These are phyloP conservation scores for Crotalaria pallida DNA, from an alignment of 306 rosid genomes.

Conservation along the genomic window DNA sequence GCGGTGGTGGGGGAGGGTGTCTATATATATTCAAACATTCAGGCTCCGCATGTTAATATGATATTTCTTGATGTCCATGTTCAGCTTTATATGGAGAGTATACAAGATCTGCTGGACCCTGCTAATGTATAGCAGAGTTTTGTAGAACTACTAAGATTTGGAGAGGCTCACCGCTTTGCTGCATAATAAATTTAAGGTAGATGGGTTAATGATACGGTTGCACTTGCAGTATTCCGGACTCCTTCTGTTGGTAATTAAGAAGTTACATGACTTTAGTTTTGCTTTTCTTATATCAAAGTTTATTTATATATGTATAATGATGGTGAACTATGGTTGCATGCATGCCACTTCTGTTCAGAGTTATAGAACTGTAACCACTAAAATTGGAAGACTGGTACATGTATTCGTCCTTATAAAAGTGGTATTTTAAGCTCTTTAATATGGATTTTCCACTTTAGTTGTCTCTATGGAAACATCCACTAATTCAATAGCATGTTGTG, in stretches of 20 bases:
- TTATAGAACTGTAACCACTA: not conserved
- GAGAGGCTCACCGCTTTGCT: constrained; percentile 97
- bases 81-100: constrained; percentile 98
- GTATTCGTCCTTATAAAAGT: not conserved
- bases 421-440: not conserved
- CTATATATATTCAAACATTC: no score
- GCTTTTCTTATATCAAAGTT: not conserved
- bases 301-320: constrained; percentile 15
- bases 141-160: constrained; percentile 75
- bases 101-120: constrained; percentile 94
- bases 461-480: not conserved
- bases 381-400: not conserved
- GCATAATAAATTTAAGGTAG: no score
- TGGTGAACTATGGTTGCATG: not conserved
- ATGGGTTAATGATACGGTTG: constrained; percentile 88
- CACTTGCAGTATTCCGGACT: constrained; percentile 79
- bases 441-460: not conserved
- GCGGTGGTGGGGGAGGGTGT: no score
- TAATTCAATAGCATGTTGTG: not conserved
- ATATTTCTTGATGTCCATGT: constrained; percentile 24
- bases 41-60: constrained; percentile 1
- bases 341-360: not conserved
- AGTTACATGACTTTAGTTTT: not conserved
- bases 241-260: constrained; percentile 62
- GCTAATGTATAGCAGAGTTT: constrained; percentile 82